Percentiles rank a stretch among this genome's conserved stretches.
Evolutionary conservation across 1,284 basidiomycete genomes (phyloP).

Genomic region (Coniferiporia sulphurascens): DNA sequence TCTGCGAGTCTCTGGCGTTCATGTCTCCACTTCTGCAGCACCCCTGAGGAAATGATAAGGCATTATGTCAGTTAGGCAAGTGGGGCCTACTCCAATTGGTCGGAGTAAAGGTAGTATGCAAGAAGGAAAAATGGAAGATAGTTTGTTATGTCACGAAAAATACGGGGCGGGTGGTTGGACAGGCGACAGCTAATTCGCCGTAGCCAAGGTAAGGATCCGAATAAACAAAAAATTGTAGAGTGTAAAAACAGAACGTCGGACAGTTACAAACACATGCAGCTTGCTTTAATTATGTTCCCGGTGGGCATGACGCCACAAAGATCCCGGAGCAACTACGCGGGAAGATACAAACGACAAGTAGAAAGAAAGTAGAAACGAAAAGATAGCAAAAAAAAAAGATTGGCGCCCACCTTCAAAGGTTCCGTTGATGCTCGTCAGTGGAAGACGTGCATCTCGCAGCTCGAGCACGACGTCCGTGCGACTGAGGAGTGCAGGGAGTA

Average conservation of each 20-base stretch:
- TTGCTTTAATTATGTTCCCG: neutral
- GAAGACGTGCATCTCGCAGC: conserved; percentile 88
- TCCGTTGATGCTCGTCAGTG: conserved; percentile 90
- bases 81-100: neutral
- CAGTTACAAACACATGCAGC: neutral
- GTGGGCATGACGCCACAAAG: neutral
- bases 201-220: neutral
- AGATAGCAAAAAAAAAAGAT: neutral
- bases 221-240: neutral
- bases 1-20: conserved; percentile 48
- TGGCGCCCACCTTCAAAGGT: conserved; percentile 65
- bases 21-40: conserved; percentile 56
- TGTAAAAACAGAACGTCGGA: neutral
- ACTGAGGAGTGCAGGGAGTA: conserved; percentile 71
- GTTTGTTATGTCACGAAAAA: neutral
- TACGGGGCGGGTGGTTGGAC: neutral
- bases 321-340: neutral
- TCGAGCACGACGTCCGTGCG: conserved; percentile 92
- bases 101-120: neutral
- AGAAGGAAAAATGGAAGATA: neutral
- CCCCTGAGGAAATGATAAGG: conserved; percentile 35
- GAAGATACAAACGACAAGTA: neutral
- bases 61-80: neutral
- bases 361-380: neutral
- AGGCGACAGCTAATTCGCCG: neutral